Percentiles rank a stretch among this genome's conserved stretches.
These are phyloP conservation scores for Nicotiana otophora DNA, from an alignment of 257 asterid genomes.

Conservation along the genomic window DNA sequence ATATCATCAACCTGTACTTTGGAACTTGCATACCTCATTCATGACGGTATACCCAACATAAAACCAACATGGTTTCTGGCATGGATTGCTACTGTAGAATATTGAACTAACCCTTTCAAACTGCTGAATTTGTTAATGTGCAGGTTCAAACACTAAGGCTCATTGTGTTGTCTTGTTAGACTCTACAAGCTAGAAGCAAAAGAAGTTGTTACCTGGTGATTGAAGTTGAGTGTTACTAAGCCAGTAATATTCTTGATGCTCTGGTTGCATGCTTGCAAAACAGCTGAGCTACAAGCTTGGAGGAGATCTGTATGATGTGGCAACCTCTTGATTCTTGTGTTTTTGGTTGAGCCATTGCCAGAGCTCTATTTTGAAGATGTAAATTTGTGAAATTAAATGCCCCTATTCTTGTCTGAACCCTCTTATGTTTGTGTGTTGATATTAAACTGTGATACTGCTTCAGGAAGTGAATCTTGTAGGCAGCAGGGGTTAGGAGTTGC, in stretches of 20 bases:
- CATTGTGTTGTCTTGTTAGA: background rate
- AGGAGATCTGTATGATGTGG: background rate
- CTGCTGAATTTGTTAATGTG: background rate
- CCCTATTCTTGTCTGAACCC: background rate
- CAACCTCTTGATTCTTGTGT: background rate
- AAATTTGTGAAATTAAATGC: background rate
- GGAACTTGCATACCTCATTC: background rate
- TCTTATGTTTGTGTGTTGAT: background rate
- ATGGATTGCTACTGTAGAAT: background rate
- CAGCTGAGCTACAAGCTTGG: background rate
- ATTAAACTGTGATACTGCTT: background rate
- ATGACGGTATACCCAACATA: background rate
- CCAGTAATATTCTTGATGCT: background rate
- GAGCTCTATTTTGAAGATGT: too few species aligned
- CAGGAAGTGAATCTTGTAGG: background rate
- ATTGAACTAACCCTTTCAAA: background rate
- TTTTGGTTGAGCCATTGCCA: too few species aligned
- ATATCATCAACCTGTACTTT: background rate
- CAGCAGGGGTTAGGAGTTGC: background rate
- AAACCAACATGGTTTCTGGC: background rate
- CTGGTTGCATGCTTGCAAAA: background rate
- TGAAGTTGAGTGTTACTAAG: background rate
- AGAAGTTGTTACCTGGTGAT: background rate
- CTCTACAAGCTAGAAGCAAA: background rate
- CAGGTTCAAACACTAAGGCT: background rate